Evolutionary conservation across 768 basidiomycete genomes (phyloP), one percentile per base, ranked within the genome.

Genomic region (Scleroderma citrinum): DNA sequence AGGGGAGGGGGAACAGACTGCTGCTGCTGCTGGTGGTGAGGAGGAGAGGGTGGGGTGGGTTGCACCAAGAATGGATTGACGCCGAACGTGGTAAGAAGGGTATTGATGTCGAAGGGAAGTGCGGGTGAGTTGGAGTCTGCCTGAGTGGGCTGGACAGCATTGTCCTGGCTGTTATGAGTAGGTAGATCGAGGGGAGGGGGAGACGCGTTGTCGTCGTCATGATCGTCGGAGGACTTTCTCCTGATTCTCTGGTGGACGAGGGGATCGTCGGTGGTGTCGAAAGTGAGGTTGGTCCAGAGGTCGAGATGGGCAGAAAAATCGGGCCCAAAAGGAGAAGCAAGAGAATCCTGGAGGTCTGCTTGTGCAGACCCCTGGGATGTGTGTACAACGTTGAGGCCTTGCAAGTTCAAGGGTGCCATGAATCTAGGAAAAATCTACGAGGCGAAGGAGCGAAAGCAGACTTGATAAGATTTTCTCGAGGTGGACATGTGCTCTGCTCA

Each of bases 201-300:
- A 5, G 40, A 14, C 38, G 5, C 23, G 24, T 16, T 42, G 14
- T 78, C 74, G 30, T 81, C 73, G n/a, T 76, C 75, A 3, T 72
- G 65, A 17, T 60, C 64, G 21, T 66, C 59, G 6, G 59, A 39
- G 44, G 66, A 67, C 51, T 59, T 63, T 44, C 67, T 69, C 49
- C 68, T 72, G 23, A 61, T 59, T 36, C 64, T 65, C n/a, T 58
- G 32, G 31, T 55, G 58, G 38, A 74, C 57, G n/a, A 80, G 69
- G 17, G 76, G 73, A 40, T 90, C 89, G 59, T 89, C 87, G 0
- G 80, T 80, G 2, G 30, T 40, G 51, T 89, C 82, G 61, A 92
- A 92, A 7, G 81, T 68, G 48, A 92, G 74, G 66, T 87, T 83
- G 13, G 87, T 85, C 91, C 91, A 92, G 47, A 92, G 72, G 64